phyloP scores from a whole-genome alignment of 306 rosid species.

The Urtica urens region DNA sequence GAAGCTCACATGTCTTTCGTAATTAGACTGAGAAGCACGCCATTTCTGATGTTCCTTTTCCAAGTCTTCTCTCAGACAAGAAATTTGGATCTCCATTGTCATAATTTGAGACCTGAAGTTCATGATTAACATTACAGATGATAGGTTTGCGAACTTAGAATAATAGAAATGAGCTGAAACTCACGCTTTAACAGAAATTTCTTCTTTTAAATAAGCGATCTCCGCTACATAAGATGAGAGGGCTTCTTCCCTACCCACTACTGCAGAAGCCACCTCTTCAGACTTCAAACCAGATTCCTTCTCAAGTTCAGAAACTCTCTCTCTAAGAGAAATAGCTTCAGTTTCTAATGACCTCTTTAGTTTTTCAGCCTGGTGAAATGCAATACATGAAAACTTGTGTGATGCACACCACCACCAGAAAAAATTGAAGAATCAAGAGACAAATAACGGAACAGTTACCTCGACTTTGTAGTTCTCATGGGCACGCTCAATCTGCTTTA shows the following conservation, averaged over 20 bases:
- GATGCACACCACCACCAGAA: neutral
- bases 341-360: constrained; percentile 50
- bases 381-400: constrained; percentile 15
- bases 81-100: constrained; percentile 59
- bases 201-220: constrained; percentile 52
- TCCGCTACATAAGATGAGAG: constrained; percentile 59
- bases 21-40: constrained; percentile 75
- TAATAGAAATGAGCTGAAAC: constrained; percentile 11
- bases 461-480: constrained; percentile 64
- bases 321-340: constrained; percentile 49
- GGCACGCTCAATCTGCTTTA: constrained; percentile 66
- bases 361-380: constrained; percentile 61
- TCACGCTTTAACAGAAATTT: constrained; percentile 46
- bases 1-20: constrained; percentile 74
- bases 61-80: constrained; percentile 58
- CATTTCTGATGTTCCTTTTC: constrained; percentile 68
- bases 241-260: constrained; percentile 69
- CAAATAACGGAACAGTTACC: constrained; percentile 33
- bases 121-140: constrained; percentile 6
- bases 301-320: constrained; percentile 69
- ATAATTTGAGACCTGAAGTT: constrained; percentile 51
- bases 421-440: neutral
- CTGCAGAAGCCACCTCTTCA: constrained; percentile 67
- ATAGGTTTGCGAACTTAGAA: constrained; percentile 1
- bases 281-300: constrained; percentile 57